Percentiles rank a stretch among this genome's conserved stretches.
Conservation (phyloP, 768 basidiomycete species). For the Leccinum disarticulatum region DNA sequence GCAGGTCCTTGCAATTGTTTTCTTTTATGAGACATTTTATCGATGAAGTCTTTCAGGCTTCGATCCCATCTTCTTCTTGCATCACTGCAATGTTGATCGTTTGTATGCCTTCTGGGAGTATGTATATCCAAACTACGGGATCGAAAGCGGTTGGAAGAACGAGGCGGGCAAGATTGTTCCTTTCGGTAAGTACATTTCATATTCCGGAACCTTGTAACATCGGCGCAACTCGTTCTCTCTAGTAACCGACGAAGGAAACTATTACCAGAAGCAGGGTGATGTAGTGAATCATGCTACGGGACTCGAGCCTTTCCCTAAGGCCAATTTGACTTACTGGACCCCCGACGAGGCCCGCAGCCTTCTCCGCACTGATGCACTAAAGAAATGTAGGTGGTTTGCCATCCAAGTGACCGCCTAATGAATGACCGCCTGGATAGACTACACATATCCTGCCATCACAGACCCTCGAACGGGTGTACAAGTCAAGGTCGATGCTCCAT, state of each 20-base stretch:
- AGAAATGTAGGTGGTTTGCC: constrained; percentile 10
- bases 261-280: not conserved
- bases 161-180: not conserved
- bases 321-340: constrained; percentile 11
- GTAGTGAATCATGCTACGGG: not conserved
- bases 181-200: constrained; percentile 5
- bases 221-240: not conserved
- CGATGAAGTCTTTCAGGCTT: constrained; percentile 4
- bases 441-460: constrained; percentile 20
- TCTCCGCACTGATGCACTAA: not conserved
- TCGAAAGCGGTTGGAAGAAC: constrained; percentile 13
- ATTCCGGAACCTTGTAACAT: not conserved
- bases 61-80: constrained; percentile 22
- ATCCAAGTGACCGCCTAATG: not conserved
- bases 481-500: constrained; percentile 17
- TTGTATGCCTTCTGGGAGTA: constrained; percentile 25
- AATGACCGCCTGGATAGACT: constrained; percentile 8
- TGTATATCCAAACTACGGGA: constrained; percentile 20
- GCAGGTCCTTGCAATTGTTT: constrained; percentile 8
- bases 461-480: constrained; percentile 2
- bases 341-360: constrained; percentile 13
- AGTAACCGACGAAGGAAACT: constrained; percentile 8
- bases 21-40: not conserved
- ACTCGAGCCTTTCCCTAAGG: constrained; percentile 19
- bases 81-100: constrained; percentile 21